These are phyloP conservation scores for Candida ficus DNA, from an alignment of 805 yeast genomes.

Conservation along the genomic window DNA sequence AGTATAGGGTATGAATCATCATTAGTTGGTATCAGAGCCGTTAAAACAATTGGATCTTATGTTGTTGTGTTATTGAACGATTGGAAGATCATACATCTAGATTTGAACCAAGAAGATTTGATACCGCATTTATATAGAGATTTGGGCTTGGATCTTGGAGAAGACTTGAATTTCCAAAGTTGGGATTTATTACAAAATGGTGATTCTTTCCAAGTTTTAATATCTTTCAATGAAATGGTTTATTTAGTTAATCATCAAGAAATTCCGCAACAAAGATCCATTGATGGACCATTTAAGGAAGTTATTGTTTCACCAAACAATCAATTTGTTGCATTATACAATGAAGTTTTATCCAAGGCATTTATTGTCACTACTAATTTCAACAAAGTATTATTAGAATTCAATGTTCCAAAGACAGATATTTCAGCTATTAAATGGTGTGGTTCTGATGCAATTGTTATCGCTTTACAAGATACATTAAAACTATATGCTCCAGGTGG, in stretches of 20 bases:
- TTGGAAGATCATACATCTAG: constrained; percentile 36
- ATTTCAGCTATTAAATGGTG: constrained; percentile 64
- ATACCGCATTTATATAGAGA: constrained; percentile 20
- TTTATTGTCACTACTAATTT: constrained; percentile 43
- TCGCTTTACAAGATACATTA: constrained; percentile 56
- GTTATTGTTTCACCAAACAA: constrained; percentile 49
- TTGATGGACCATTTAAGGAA: constrained; percentile 43
- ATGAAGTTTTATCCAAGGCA: constrained; percentile 35
- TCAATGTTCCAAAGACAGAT: constrained; percentile 30
- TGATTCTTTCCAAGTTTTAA: constrained; percentile 13
- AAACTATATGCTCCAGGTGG: constrained; percentile 69
- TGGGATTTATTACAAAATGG: constrained; percentile 21
- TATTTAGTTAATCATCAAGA: constrained; percentile 8
- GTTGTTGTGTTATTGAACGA: constrained; percentile 39
- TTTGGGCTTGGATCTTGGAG: constrained; percentile 4
- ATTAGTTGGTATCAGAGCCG: constrained; percentile 29
- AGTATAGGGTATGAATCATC: constrained; percentile 24
- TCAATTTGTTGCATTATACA: constrained; percentile 48
- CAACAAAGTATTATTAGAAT: constrained; percentile 21
- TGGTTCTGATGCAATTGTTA: constrained; percentile 73
- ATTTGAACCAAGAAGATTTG: constrained; percentile 32
- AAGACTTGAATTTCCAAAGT: constrained; percentile 8
- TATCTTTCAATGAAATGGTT: constrained; percentile 9
- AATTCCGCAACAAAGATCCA: constrained; percentile 26
- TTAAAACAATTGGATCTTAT: constrained; percentile 36